Evolutionary conservation across 768 basidiomycete genomes (phyloP).

Genomic region (Collybia mongolica): DNA sequence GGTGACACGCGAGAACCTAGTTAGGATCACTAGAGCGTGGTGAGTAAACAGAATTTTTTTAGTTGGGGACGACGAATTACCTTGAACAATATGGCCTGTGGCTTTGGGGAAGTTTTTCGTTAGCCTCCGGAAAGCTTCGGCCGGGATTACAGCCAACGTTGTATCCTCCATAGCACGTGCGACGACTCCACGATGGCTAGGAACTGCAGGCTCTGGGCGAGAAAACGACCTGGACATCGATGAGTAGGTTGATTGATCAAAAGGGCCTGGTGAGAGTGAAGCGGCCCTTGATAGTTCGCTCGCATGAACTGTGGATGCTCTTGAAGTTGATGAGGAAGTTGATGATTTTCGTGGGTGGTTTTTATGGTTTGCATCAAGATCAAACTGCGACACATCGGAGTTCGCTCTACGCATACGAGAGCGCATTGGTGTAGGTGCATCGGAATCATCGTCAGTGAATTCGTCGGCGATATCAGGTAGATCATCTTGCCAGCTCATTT

Average conservation of each 20-base stretch:
- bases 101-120: slow-evolving; percentile 98
- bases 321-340: slow-evolving; percentile 49
- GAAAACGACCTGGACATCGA: slow-evolving; percentile 16
- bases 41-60: slow-evolving; percentile 10
- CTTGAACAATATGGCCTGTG: slow-evolving; percentile 94
- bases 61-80: slow-evolving; percentile 30
- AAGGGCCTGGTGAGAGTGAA: slow-evolving; percentile 26
- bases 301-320: slow-evolving; percentile 64
- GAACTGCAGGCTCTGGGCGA: slow-evolving; percentile 13
- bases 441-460: slow-evolving; percentile 18
- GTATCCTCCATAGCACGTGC: slow-evolving; percentile 94
- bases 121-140: slow-evolving; percentile 90
- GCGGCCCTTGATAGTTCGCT: slow-evolving; percentile 23
- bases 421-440: slow-evolving; percentile 19
- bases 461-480: slow-evolving; percentile 29
- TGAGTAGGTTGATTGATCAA: slow-evolving; percentile 16
- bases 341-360: slow-evolving; percentile 49
- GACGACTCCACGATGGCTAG: slow-evolving; percentile 67
- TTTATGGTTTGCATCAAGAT: slow-evolving; percentile 35
- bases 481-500: slow-evolving; percentile 88
- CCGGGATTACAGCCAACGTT: slow-evolving; percentile 97
- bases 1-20: slow-evolving; percentile 94
- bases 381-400: slow-evolving; percentile 65
- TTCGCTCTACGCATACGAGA: slow-evolving; percentile 39
- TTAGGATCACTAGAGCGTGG: slow-evolving; percentile 76